Base-by-base conservation (phyloP, 768 basidiomycete species). In the Trametopsis cervina region DNA sequence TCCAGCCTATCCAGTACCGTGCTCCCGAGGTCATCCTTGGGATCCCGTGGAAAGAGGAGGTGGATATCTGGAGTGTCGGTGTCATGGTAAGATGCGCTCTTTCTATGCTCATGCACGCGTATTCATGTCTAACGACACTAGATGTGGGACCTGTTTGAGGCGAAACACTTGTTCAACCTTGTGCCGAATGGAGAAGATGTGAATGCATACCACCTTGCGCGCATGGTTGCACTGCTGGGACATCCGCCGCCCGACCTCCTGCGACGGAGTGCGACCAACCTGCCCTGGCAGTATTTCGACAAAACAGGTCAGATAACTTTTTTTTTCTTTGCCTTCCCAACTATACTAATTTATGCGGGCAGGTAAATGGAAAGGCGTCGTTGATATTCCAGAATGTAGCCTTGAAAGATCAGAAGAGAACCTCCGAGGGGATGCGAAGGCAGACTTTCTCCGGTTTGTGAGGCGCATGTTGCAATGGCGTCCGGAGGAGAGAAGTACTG, bases 21-120 rank as follows among this genome's bases (percentile, higher is more conserved):
- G 55, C 63, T 9, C 63, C 62, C 17, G 65, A 66, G 44, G 60
- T 66, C 15, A 53, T 63, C 40, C 49, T 66, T 7, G 38, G 48
- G 7, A 27, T 59, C 4, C 57, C 59, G 10, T 66, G 64, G 65
- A 42, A 52, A 35, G 36, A 53, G 26, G 47, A 48, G 22, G 57
- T 62, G 4, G 65, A 66, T 50, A 59, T 66, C n/a, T 66, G 65
- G 63, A 65, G 57, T 47, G 26, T 63, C 21, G 65, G 59, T 4
- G 52, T 55, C 24, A 42, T 63, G 58, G 65, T 66, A 40, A 5
- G 64, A 21, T 13, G 15, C 4, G 6, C 36, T 24, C 10, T 21
- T 1, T n/a, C n/a, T n/a, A n/a, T n/a, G n/a, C n/a, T n/a, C n/a
- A n/a, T n/a, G 9, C 39, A n/a, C n/a, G 18, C 6, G n/a, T 7